Percentiles rank a stretch among this genome's conserved stretches.
Conservation (phyloP, 1,284 basidiomycete genomes). For the Puccinia coronata region DNA sequence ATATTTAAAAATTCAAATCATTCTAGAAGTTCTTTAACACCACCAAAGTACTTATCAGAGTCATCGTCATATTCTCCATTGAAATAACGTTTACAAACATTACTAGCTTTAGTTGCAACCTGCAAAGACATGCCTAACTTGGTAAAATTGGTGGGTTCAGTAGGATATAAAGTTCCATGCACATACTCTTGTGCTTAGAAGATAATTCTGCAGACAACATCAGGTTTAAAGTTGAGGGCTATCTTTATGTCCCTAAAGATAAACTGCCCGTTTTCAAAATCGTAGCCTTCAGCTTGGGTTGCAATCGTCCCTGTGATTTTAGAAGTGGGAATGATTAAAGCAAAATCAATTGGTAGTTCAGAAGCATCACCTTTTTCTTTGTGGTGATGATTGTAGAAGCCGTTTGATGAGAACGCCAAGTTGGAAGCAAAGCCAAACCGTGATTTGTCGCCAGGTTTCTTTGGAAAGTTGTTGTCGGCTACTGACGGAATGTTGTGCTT, state of each 20-base stretch:
- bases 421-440: slow-evolving; percentile 28
- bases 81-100: slow-evolving; percentile 2
- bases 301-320: no score
- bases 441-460: slow-evolving; percentile 5
- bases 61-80: slow-evolving; percentile 11
- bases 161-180: neutral
- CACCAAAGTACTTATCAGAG: slow-evolving; percentile 16
- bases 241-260: neutral
- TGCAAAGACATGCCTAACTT: slow-evolving; percentile 19
- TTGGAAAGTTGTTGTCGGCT: no score
- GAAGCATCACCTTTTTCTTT: slow-evolving; percentile 20
- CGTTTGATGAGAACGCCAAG: neutral
- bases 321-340: slow-evolving; percentile 3
- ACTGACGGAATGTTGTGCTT: slow-evolving; percentile 15
- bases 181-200: slow-evolving; percentile 13
- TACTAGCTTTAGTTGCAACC: no score
- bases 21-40: slow-evolving; percentile 9
- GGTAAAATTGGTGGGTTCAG: neutral
- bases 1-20: no score
- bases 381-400: slow-evolving; percentile 26
- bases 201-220: slow-evolving; percentile 11
- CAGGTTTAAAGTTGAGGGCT: slow-evolving; percentile 32
- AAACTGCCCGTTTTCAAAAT: slow-evolving; percentile 3
- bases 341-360: slow-evolving; percentile 22
- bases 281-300: slow-evolving; percentile 10